Percentiles rank a stretch among this genome's conserved stretches.
Evolutionary conservation across 108 stramenopile species (phyloP).

Genomic region (Conticribra weissflogii): DNA sequence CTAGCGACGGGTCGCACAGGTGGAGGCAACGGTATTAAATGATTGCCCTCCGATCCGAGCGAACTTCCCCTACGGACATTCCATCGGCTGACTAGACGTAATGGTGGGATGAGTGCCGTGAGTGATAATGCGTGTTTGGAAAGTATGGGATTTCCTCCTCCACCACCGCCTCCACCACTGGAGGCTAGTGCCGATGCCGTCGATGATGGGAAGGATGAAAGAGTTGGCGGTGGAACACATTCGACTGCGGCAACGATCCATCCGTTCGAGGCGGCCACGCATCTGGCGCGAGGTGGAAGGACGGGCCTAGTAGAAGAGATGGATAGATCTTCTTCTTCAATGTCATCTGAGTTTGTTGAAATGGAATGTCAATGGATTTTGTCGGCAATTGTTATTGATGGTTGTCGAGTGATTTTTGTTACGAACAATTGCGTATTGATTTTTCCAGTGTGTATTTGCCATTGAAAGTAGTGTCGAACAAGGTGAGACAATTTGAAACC

Average conservation of each 20-base stretch:
- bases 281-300: slow-evolving; percentile 62
- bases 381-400: background rate
- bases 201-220: slow-evolving; percentile 9
- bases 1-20: slow-evolving; percentile 27
- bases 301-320: slow-evolving; percentile 52
- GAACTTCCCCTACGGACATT: slow-evolving; percentile 52
- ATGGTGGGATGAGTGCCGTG: slow-evolving; percentile 39
- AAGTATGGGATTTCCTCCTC: background rate
- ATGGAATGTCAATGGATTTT: background rate
- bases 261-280: slow-evolving; percentile 81
- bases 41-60: slow-evolving; percentile 66
- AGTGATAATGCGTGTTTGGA: slow-evolving; percentile 20
- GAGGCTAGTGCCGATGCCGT: slow-evolving; percentile 15
- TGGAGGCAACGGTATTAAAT: slow-evolving; percentile 49
- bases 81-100: slow-evolving; percentile 52
- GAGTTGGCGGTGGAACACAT: slow-evolving; percentile 40
- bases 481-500: too few species aligned
- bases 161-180: background rate
- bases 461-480: too few species aligned
- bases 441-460: too few species aligned
- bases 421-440: too few species aligned
- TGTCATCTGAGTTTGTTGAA: slow-evolving; percentile 11
- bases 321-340: slow-evolving; percentile 46
- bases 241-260: slow-evolving; percentile 87
- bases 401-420: too few species aligned